Evolutionary conservation across 2,329 filamentous ascomycete species (phyloP).

Genomic region (Chalaropsis thielavioides): DNA sequence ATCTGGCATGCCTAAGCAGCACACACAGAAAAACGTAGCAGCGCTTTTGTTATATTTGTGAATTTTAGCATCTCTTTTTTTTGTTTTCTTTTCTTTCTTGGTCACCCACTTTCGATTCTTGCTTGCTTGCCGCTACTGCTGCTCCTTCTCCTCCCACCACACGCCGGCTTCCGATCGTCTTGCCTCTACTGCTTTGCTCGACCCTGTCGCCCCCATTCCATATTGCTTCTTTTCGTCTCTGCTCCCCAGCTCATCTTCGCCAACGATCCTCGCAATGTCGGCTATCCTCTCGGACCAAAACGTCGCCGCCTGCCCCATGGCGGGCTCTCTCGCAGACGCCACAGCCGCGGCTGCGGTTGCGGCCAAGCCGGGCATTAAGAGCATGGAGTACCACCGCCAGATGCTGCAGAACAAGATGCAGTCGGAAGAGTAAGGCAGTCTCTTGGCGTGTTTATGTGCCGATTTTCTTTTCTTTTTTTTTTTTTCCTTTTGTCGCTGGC

Average conservation of each 20-base stretch:
- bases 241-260: not conserved
- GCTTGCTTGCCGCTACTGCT: too few relatives aligned
- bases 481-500: not conserved
- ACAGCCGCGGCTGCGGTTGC: conserved; percentile 22
- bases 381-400: conserved; percentile 66
- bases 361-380: conserved; percentile 39
- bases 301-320: not conserved
- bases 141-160: too few relatives aligned
- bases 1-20: not conserved
- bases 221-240: not conserved
- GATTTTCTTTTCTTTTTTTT: not conserved
- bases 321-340: conserved; percentile 19
- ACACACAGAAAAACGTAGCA: not conserved
- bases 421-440: conserved; percentile 42
- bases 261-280: not conserved
- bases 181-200: too few relatives aligned
- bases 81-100: not conserved
- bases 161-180: too few relatives aligned
- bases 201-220: not conserved
- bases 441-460: too few relatives aligned
- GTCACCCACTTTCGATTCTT: not conserved
- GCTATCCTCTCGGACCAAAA: conserved; percentile 1
- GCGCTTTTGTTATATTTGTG: too few relatives aligned
- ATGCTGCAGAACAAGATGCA: conserved; percentile 56
- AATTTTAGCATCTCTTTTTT: not conserved